These are phyloP conservation scores for Phytophthora idaei DNA, from an alignment of 352 stramenopile species.

Conservation along the genomic window DNA sequence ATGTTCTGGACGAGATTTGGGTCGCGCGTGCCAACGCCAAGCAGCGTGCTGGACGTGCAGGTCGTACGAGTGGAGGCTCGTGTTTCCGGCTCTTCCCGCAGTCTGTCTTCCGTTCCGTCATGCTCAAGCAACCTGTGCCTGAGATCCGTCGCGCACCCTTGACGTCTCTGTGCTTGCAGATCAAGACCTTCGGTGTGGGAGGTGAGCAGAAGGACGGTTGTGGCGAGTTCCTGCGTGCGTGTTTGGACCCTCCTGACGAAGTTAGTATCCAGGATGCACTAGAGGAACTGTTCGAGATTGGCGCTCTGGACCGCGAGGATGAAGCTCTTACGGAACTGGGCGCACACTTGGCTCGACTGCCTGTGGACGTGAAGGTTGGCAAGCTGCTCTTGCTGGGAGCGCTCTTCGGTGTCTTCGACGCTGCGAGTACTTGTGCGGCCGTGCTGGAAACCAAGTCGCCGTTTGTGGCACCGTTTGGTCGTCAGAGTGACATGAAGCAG, in stretches of 20 bases:
- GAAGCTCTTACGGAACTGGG: slow-evolving; percentile 94
- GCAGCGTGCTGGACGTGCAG: slow-evolving; percentile 89
- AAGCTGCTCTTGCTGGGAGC: slow-evolving; percentile 97
- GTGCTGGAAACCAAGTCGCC: slow-evolving; percentile 84
- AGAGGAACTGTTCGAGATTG: slow-evolving; percentile 89
- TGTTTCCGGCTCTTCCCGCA: slow-evolving; percentile 91
- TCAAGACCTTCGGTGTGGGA: slow-evolving; percentile 88
- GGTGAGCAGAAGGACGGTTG: slow-evolving; percentile 44
- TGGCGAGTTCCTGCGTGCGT: slow-evolving; percentile 88
- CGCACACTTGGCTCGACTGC: slow-evolving; percentile 91
- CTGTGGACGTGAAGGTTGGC: slow-evolving; percentile 96
- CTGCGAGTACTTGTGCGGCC: slow-evolving; percentile 68
- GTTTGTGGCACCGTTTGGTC: slow-evolving; percentile 79
- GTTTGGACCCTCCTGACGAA: slow-evolving; percentile 92
- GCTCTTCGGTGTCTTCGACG: slow-evolving; percentile 92
- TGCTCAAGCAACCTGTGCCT: slow-evolving; percentile 86
- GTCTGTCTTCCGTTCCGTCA: slow-evolving; percentile 72
- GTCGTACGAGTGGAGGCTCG: slow-evolving; percentile 90
- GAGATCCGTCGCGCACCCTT: slow-evolving; percentile 97
- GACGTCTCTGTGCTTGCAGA: slow-evolving; percentile 96
- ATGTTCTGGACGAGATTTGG: slow-evolving; percentile 90
- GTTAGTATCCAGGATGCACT: slow-evolving; percentile 91
- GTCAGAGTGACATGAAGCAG: slow-evolving; percentile 71
- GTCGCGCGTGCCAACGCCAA: slow-evolving; percentile 92
- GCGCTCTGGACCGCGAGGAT: slow-evolving; percentile 69